These are phyloP conservation scores for Prinsepia uniflora DNA, from an alignment of 306 rosid genomes.

Conservation along the genomic window DNA sequence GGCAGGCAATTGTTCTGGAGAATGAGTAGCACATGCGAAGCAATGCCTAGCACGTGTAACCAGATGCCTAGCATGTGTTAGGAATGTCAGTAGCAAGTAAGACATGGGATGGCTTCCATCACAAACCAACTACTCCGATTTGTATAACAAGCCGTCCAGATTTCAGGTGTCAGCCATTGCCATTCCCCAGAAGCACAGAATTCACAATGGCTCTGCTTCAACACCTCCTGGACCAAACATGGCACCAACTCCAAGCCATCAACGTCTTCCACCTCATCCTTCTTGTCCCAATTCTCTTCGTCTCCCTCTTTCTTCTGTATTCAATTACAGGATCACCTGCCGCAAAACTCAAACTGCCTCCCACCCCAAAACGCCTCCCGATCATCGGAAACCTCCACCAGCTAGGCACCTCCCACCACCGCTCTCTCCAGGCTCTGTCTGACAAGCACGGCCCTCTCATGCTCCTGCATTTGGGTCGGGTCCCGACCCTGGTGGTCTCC, in stretches of 20 bases:
- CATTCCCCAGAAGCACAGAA: no score
- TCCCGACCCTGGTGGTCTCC: slow-evolving; percentile 11
- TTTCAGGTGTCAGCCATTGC: neutral
- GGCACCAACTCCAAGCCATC: neutral
- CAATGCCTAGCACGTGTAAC: no score
- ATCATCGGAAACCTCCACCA: slow-evolving; percentile 39
- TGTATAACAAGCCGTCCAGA: no score
- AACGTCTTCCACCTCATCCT: neutral
- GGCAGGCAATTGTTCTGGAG: no score
- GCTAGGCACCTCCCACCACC: slow-evolving; percentile 30
- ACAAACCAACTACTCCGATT: no score
- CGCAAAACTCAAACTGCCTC: slow-evolving; percentile 19
- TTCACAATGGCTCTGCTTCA: slow-evolving; percentile 1
- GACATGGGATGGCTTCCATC: no score
- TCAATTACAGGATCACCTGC: neutral
- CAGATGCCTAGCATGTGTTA: no score
- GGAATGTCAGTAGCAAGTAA: no score
- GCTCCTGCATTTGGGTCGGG: neutral
- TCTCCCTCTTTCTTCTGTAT: neutral
- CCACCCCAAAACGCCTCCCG: slow-evolving; percentile 30
- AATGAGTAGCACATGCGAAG: no score
- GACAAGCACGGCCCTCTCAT: slow-evolving; percentile 18
- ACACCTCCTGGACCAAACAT: neutral
- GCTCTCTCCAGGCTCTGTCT: slow-evolving; percentile 16
- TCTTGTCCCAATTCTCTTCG: neutral